A percentile compares a stretch with the other conserved stretches of the same genome.
phyloP scores from a whole-genome alignment of 371 early-diverging fungal species.

The Mortierella sp. region DNA sequence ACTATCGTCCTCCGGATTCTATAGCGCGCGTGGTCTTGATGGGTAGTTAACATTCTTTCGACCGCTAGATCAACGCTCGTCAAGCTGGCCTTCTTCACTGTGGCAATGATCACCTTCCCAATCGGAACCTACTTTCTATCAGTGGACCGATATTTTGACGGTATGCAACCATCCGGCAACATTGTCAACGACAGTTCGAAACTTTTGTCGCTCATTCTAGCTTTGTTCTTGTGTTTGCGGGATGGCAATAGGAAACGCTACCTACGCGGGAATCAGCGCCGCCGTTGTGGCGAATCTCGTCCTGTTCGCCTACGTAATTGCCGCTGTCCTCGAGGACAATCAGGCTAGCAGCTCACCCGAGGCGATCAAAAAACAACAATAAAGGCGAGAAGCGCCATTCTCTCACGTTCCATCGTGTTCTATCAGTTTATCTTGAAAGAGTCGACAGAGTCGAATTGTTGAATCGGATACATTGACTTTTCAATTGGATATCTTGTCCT shows the following conservation, averaged over 20 bases:
- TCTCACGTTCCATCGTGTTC: no score
- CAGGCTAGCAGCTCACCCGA: conserved; percentile 23
- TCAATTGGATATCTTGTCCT: background rate
- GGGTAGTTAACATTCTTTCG: background rate
- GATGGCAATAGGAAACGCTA: conserved; percentile 59
- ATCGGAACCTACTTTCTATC: conserved; percentile 58
- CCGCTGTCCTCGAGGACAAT: conserved; percentile 58
- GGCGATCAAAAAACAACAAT: conserved; percentile 49
- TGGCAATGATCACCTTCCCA: conserved; percentile 58
- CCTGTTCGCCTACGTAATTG: conserved; percentile 56
- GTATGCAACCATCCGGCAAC: conserved; percentile 18
- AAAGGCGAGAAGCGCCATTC: no score
- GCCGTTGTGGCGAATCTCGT: conserved; percentile 60
- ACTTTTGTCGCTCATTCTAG: no score
- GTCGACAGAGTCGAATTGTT: no score
- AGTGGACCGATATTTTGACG: conserved; percentile 57
- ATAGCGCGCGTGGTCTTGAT: no score
- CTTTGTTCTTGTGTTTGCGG: no score
- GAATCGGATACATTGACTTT: no score
- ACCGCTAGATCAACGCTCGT: conserved; percentile 40
- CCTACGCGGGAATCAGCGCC: conserved; percentile 61
- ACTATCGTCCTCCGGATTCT: background rate
- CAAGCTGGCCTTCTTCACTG: conserved; percentile 59
- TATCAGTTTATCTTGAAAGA: no score
- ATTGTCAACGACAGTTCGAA: no score